Evolutionary conservation across 805 yeast genomes (phyloP), one percentile per base, ranked within the genome.

Genomic region (Kuraishia hungarica): DNA sequence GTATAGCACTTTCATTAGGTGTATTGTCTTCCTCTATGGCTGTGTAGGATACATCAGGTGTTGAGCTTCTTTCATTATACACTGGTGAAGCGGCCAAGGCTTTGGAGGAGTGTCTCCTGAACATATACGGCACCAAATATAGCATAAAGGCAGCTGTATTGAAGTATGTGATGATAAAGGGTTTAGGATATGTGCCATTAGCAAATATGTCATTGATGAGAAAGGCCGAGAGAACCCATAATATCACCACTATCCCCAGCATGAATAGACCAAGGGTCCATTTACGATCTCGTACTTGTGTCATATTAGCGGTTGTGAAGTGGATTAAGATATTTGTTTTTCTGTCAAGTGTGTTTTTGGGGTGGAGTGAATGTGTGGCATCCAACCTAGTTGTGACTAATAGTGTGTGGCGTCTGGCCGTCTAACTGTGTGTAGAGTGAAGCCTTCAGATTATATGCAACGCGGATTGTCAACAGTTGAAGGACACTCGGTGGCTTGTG

Each of bases 141-240:
- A 93, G 74, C 7, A 82, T 76, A 67, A 94, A 94, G 2, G 94
- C 81, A 1, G 90, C 84, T 0, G 98, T 92, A 72, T 92, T 94
- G 61, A 93, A 69, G 72, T 93, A 94, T 2, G 99, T 94, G 61
- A 94, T 88, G 58, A 92, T 80, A 65, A 90, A 92, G 19, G 99
- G 99, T 70, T 94, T 94, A 51, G 90, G 72, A 68, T 90, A 94
- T 26, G 77, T 72, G 8, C 57, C 55, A 56, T 78, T 81, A 51
- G 80, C 77, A 61, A 89, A 87, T 48, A 89, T 73, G 49, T 82
- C 84, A 68, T 89, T 91, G 43, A 94, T 86, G 51, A 93, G 68
- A 61, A 91, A 93, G 2, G 96, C 89, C 2, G 97, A 89, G 43
- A 87, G 72, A 11, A 94, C 97, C 99, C 99, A 93, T 23, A 90